phyloP scores from a whole-genome alignment of 306 rosid species.

The Rubus parviflorus region DNA sequence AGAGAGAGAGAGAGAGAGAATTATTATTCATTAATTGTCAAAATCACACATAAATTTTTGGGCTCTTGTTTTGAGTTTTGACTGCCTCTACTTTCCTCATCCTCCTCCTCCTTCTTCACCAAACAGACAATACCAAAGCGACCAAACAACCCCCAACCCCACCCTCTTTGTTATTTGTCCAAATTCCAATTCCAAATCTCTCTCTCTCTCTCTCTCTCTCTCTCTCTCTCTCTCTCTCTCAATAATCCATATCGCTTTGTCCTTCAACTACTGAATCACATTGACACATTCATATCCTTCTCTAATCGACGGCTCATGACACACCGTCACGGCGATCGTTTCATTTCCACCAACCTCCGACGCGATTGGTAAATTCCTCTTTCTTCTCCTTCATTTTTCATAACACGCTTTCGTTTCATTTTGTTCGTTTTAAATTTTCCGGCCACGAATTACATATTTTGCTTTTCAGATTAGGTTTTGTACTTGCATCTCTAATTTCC shows the following conservation, averaged over 20 bases:
- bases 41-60: constrained; percentile 17
- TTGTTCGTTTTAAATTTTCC: not conserved
- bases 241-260: too few relatives aligned
- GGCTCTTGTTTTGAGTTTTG: constrained; percentile 34
- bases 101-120: not conserved
- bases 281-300: not conserved
- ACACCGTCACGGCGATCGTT: not conserved
- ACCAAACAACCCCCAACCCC: constrained; percentile 24
- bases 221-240: not conserved
- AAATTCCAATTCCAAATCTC: not conserved
- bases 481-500: not conserved
- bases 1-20: not conserved
- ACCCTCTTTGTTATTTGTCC: not conserved
- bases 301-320: not conserved
- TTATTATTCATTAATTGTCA: not conserved
- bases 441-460: not conserved
- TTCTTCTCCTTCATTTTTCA: not conserved
- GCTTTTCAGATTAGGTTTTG: not conserved
- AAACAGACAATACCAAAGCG: constrained; percentile 27
- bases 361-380: constrained; percentile 11
- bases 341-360: not conserved
- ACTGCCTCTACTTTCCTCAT: constrained; percentile 22
- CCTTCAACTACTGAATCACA: not conserved
- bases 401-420: too few relatives aligned
- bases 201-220: not conserved